These are phyloP conservation scores for Pythium plurisporium DNA, from an alignment of 352 stramenopile species.

Conservation along the genomic window DNA sequence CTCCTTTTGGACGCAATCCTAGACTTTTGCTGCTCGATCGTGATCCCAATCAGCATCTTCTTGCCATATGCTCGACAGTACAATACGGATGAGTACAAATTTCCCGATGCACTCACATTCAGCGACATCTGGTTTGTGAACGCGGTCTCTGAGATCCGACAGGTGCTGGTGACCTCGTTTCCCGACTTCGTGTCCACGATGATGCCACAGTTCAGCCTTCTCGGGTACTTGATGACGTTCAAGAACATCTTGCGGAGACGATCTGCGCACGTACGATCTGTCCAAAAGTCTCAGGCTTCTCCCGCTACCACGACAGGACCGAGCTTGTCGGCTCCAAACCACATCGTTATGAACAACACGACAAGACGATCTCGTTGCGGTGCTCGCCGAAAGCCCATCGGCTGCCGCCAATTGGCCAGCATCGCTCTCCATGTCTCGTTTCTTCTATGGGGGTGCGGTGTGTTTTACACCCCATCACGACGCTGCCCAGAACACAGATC, in stretches of 20 bases:
- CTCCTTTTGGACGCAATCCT: constrained; percentile 12
- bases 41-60: constrained; percentile 12
- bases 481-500: neutral
- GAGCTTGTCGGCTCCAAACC: neutral
- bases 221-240: constrained; percentile 7
- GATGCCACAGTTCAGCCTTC: constrained; percentile 6
- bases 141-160: constrained; percentile 11
- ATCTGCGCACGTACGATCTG: neutral
- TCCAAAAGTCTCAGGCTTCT: neutral
- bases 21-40: constrained; percentile 20
- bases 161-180: constrained; percentile 19
- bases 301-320: neutral
- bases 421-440: neutral
- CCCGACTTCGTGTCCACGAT: constrained; percentile 15
- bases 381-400: too few species aligned
- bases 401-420: neutral
- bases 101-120: neutral
- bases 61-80: neutral
- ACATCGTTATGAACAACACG: too few species aligned
- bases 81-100: neutral
- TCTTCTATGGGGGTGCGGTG: neutral
- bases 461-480: constrained; percentile 4
- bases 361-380: too few species aligned
- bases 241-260: constrained; percentile 7
- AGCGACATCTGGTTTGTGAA: constrained; percentile 8